Base-by-base conservation (phyloP, 2,329 filamentous ascomycete species). In the Hymenoscyphus fructigenus region DNA sequence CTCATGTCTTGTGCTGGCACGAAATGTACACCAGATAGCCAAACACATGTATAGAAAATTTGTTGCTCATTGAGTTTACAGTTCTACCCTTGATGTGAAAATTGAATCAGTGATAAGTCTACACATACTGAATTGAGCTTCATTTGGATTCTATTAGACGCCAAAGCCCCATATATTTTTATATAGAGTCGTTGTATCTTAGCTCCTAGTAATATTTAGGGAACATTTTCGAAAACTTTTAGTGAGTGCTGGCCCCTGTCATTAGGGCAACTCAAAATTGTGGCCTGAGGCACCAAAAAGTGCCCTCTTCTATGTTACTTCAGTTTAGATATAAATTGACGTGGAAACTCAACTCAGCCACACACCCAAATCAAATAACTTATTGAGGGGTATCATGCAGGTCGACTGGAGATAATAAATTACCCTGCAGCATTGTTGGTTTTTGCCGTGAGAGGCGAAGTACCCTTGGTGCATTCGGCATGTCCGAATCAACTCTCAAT, bases 401-500 rank as follows among this genome's bases (percentile, higher is more conserved):
- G n/a, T 58, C 12, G n/a, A 34, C n/a, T 38, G 17, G 32, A 58
- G 20, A 36, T 14, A 58, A 58, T 15, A 12, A 34, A 7, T n/a
- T 5, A 36, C 9, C 56, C n/a, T 23, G 23, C 32, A 59, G 14
- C 17, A 41, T 23, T 59, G 47, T 53, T 53, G 47, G n/a, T 53
- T 23, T 53, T 53, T 53, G 47, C n/a, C 47, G 20, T 53, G n/a
- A 53, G 47, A 53, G 47, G 47, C 47, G 47, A 53, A 26, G 47
- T 53, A 53, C 20, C 47, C 47, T 53, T 50, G 44, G 10, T 50
- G 44, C 44, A 20, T 32, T 20, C 59, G 60, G 57, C 57, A 59
- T 59, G 57, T 17, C 38, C 59, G 59, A 38, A 47, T 66, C 67
- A 67, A 77, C 79, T 67, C 80, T 89, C 69, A 89, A 93, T 71